Percentiles rank a stretch among this genome's conserved stretches.
These are phyloP conservation scores for Boletus vinaceobasis DNA, from an alignment of 768 basidiomycete species.

Conservation along the genomic window DNA sequence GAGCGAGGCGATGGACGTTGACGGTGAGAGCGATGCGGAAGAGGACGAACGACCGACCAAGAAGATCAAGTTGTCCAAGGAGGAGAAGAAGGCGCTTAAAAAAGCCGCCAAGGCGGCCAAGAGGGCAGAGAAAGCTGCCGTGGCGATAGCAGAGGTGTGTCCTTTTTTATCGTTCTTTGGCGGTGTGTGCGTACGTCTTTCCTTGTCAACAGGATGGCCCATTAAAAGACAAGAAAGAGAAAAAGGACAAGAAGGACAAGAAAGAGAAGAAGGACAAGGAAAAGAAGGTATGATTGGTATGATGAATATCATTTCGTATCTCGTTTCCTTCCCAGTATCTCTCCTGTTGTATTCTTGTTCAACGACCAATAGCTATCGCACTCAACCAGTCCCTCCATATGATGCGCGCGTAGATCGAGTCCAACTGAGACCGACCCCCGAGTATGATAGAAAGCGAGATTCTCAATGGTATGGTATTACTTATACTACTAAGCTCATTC, in stretches of 20 bases:
- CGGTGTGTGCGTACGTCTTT: background rate
- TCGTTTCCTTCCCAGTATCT: background rate
- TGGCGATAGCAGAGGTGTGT: slow-evolving; percentile 32
- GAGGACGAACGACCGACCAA: slow-evolving; percentile 48
- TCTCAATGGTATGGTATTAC: too few species aligned
- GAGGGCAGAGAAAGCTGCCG: slow-evolving; percentile 42
- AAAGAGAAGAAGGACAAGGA: slow-evolving; percentile 45
- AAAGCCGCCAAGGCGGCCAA: slow-evolving; percentile 68
- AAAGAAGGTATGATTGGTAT: slow-evolving; percentile 39
- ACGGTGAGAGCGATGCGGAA: slow-evolving; percentile 42
- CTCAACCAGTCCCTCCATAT: background rate
- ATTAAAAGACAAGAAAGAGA: slow-evolving; percentile 38
- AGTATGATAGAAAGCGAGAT: too few species aligned
- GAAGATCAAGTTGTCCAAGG: slow-evolving; percentile 76
- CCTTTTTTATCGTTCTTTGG: background rate
- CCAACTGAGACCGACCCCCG: background rate
- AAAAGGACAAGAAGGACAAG: slow-evolving; percentile 36
- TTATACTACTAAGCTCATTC: too few species aligned
- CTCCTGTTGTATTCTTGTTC: background rate
- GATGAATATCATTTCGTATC: background rate
- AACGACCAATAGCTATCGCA: background rate
- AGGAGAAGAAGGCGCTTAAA: slow-evolving; percentile 83
- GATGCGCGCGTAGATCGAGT: background rate
- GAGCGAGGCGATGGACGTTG: slow-evolving; percentile 63
- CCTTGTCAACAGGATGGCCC: slow-evolving; percentile 27